Percentiles rank a stretch among this genome's conserved stretches.
These are phyloP conservation scores for Mycena epipterygia DNA, from an alignment of 768 basidiomycete genomes.

Conservation along the genomic window DNA sequence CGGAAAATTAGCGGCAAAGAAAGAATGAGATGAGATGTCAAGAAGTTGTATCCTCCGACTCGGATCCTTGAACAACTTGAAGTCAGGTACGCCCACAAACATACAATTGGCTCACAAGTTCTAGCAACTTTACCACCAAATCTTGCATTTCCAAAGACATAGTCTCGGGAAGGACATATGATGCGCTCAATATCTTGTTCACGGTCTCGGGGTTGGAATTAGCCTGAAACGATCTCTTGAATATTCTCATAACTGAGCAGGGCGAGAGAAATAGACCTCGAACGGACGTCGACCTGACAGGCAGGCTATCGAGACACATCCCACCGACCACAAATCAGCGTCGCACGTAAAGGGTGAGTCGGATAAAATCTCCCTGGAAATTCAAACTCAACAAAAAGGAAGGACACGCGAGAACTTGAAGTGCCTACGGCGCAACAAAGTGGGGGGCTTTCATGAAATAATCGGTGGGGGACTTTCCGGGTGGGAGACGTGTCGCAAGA, in stretches of 20 bases:
- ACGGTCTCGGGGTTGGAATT: slow-evolving; percentile 36
- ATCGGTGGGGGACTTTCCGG: slow-evolving; percentile 36
- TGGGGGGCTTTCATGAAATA: slow-evolving; percentile 39
- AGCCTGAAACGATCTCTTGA: slow-evolving; percentile 35
- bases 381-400: slow-evolving; percentile 1
- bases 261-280: slow-evolving; percentile 41
- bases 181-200: slow-evolving; percentile 40
- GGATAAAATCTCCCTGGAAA: slow-evolving; percentile 54
- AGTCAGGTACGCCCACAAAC: slow-evolving; percentile 15
- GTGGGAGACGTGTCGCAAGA: slow-evolving; percentile 47
- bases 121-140: slow-evolving; percentile 45
- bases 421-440: slow-evolving; percentile 59
- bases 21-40: slow-evolving; percentile 46
- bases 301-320: slow-evolving; percentile 55
- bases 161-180: slow-evolving; percentile 41
- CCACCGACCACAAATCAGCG: slow-evolving; percentile 64
- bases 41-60: slow-evolving; percentile 43
- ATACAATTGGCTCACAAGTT: slow-evolving; percentile 39
- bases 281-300: slow-evolving; percentile 52
- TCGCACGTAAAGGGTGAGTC: slow-evolving; percentile 49
- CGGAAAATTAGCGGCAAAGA: slow-evolving; percentile 43
- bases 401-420: background rate
- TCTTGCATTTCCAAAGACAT: slow-evolving; percentile 42
- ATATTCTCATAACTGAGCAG: slow-evolving; percentile 6
- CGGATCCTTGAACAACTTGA: slow-evolving; percentile 41